A percentile compares a stretch with the other conserved stretches of the same genome.
phyloP scores from a whole-genome alignment of 2,329 filamentous ascomycete species.

The Beauveria pseudobassiana region DNA sequence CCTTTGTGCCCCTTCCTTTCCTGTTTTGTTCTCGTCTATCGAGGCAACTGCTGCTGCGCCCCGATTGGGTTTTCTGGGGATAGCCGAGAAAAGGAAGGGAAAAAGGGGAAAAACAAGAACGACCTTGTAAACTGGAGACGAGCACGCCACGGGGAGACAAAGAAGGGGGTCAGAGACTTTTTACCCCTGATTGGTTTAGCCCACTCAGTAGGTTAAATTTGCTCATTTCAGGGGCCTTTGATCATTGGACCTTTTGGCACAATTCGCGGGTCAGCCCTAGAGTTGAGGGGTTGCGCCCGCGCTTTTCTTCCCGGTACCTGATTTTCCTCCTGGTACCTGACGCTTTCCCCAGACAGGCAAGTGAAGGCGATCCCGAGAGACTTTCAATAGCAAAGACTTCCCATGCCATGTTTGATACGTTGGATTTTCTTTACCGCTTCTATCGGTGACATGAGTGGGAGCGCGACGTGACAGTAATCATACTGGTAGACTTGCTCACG shows the following conservation, averaged over 20 bases:
- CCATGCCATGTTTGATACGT: too few relatives aligned
- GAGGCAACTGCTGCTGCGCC: not conserved
- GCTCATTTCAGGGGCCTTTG: not conserved
- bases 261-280: not conserved
- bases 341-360: slow-evolving; percentile 13
- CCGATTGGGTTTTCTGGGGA: slow-evolving; percentile 5
- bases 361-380: not conserved
- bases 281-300: not conserved
- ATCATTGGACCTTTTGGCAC: not conserved
- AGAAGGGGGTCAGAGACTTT: not conserved
- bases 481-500: too few relatives aligned
- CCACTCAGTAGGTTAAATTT: not conserved
- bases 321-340: slow-evolving; percentile 11
- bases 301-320: too few relatives aligned
- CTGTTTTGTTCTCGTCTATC: slow-evolving; percentile 1
- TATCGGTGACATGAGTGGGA: too few relatives aligned
- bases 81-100: not conserved
- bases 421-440: too few relatives aligned
- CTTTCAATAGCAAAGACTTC: too few relatives aligned
- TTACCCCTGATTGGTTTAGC: not conserved
- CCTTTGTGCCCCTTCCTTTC: not conserved
- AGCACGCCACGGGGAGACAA: not conserved
- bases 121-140: not conserved
- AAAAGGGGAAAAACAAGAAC: not conserved
- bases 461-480: too few relatives aligned